Conservation (phyloP, 257 asterid genomes). For the Ilex aquifolium region DNA sequence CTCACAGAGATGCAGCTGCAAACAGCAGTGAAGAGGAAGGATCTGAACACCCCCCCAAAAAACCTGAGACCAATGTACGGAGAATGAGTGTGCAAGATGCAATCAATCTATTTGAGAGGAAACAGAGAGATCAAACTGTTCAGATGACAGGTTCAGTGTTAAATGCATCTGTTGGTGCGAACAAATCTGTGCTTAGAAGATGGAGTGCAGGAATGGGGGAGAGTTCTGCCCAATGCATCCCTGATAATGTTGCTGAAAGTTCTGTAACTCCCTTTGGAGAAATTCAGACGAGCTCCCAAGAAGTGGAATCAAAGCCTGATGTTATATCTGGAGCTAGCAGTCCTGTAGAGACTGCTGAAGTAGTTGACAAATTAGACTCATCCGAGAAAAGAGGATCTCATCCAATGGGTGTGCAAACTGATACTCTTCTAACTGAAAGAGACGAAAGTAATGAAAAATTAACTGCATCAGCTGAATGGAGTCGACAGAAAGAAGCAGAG, state of each 20-base stretch:
- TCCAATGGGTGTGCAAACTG: slow-evolving; percentile 31
- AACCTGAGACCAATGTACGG: slow-evolving; percentile 42
- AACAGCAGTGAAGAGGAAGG: slow-evolving; percentile 57
- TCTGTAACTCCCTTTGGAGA: slow-evolving; percentile 28
- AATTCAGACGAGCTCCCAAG: slow-evolving; percentile 21
- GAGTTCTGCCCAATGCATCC: slow-evolving; percentile 29
- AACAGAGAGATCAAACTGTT: slow-evolving; percentile 68
- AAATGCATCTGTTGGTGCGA: slow-evolving; percentile 51
- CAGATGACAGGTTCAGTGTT: slow-evolving; percentile 49
- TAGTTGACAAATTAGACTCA: slow-evolving; percentile 28
- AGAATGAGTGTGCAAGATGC: slow-evolving; percentile 97
- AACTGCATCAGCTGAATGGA: slow-evolving; percentile 78
- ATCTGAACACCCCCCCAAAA: slow-evolving; percentile 48
- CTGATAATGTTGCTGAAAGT: slow-evolving; percentile 30
- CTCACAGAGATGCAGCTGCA: slow-evolving; percentile 42
- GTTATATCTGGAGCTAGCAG: slow-evolving; percentile 16
- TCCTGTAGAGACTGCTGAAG: slow-evolving; percentile 26
- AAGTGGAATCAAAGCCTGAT: slow-evolving; percentile 28
- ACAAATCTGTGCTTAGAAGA: slow-evolving; percentile 82
- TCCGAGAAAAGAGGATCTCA: slow-evolving; percentile 22
- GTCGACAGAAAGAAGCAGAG: slow-evolving; percentile 89
- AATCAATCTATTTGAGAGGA: slow-evolving; percentile 82
- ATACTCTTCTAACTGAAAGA: slow-evolving; percentile 26
- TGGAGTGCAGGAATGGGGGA: slow-evolving; percentile 90
- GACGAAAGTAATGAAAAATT: slow-evolving; percentile 36